Conservation (phyloP, 2,329 filamentous ascomycete species). For the Nigrospora oryzae region DNA sequence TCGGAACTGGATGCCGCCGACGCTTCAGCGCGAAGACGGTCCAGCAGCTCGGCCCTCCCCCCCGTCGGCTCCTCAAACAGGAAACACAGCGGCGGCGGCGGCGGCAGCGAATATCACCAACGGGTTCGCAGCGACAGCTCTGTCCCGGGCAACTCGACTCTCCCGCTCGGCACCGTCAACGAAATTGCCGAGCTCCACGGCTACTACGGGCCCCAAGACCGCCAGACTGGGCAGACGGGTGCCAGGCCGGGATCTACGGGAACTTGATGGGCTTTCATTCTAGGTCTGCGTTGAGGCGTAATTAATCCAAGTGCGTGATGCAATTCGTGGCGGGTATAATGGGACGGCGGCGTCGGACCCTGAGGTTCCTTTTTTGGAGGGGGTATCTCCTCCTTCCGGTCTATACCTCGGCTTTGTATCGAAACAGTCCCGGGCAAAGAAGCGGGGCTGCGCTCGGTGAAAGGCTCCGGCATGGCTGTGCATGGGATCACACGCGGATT, state of each 20-base stretch:
- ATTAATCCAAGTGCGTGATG: no score
- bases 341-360: no score
- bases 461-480: no score
- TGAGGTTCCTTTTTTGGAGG: no score
- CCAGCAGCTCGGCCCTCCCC: constrained; percentile 11
- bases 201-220: constrained; percentile 32
- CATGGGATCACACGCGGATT: no score
- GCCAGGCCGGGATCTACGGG: constrained; percentile 8
- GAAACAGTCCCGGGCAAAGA: no score
- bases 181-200: constrained; percentile 37
- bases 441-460: no score
- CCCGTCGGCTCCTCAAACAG: constrained; percentile 8
- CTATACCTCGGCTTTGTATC: no score
- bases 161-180: constrained; percentile 25
- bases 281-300: no score
- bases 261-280: no score
- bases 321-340: no score
- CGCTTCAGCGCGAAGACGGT: constrained; percentile 27
- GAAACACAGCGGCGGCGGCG: constrained; percentile 11
- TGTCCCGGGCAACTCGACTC: constrained; percentile 10
- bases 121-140: constrained; percentile 12
- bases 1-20: constrained; percentile 28
- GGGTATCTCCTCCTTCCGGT: no score
- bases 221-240: constrained; percentile 32
- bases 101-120: constrained; percentile 3